Base-by-base conservation (phyloP, 176 grass and related monocot genomes). In the Oryza punctata region DNA sequence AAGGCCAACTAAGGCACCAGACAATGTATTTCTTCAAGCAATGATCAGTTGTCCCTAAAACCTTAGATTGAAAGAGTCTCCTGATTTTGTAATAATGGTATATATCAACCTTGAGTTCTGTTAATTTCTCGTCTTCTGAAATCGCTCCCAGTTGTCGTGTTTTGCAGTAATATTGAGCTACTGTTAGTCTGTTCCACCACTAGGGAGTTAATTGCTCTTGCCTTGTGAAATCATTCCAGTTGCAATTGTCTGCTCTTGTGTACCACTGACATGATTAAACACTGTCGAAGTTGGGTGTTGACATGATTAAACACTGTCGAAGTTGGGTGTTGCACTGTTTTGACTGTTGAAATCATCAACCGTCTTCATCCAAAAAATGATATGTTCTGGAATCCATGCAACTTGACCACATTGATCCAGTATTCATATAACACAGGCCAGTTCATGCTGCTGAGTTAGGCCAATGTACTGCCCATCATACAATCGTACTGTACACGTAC, bases 81-180 rank as follows among this genome's bases (percentile, higher is more conserved):
- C 49, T 29, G 46, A 24, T 49, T 75, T 35, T 79, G 87, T 49
- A 80, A 84, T 89, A 89, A 75, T 80, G 87, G 69, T 84, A 79
- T 60, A 88, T 84, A 35, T 67, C 25, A 50, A 28, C 30, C 3
- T 21, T 12, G 13, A n/a, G 14, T 11, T 72, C 2, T 79, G 47
- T 75, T 67, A 23, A 67, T 78, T 74, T 10, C 21, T 63, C 25
- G 29, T 15, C 16, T 60, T 60, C 37, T 27, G 33, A 26, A 68
- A n/a, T 15, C 3, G n/a, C 46, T 70, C 33, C 0, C 1, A 2
- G 1, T 67, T 10, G 5, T 43, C 7, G 1, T 71, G 38, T 74
- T 86, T 18, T 23, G 19, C 38, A 13, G 0, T 16, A 63, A 47
- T 1, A 6, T 35, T 35, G 12, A 23, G 7, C 13, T 21, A 40